phyloP scores from a whole-genome alignment of 768 basidiomycete genomes.

The Lepiota subincarnata region DNA sequence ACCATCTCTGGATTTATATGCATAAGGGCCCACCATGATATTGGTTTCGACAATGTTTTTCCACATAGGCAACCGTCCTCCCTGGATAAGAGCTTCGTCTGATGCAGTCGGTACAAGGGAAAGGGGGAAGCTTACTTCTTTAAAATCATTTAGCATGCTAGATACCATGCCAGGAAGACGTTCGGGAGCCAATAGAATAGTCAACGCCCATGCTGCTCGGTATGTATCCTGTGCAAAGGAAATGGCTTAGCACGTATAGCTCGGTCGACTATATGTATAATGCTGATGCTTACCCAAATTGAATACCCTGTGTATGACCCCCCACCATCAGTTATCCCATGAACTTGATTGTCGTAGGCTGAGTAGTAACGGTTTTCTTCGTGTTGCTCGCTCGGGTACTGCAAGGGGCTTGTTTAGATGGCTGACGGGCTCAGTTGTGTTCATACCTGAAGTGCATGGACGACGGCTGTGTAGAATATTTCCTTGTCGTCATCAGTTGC shows the following conservation, averaged over 20 bases:
- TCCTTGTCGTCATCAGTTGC: slow-evolving; percentile 21
- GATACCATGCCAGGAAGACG: slow-evolving; percentile 68
- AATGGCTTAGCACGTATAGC: neutral
- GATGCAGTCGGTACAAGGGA: neutral
- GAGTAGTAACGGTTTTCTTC: slow-evolving; percentile 71
- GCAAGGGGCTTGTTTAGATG: too few species aligned
- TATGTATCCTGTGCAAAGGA: slow-evolving; percentile 58
- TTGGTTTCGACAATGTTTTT: slow-evolving; percentile 85
- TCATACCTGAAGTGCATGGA: slow-evolving; percentile 54
- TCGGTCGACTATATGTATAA: neutral
- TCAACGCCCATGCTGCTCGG: slow-evolving; percentile 75
- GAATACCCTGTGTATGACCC: slow-evolving; percentile 76
- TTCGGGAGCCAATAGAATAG: slow-evolving; percentile 72
- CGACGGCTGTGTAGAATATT: slow-evolving; percentile 58
- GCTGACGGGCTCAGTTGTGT: too few species aligned
- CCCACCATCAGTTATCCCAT: slow-evolving; percentile 38
- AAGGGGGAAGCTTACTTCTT: slow-evolving; percentile 37
- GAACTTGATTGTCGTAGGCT: slow-evolving; percentile 64
- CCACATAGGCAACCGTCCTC: slow-evolving; percentile 89
- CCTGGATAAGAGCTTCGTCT: slow-evolving; percentile 25
- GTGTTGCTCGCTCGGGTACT: slow-evolving; percentile 75
- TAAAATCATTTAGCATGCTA: slow-evolving; percentile 78
- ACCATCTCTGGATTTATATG: neutral
- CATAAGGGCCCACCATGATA: slow-evolving; percentile 49
- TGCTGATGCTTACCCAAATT: slow-evolving; percentile 57